Evolutionary conservation across 1,284 basidiomycete species (phyloP), one percentile per base, ranked within the genome.

Genomic region (Ganoderma resinaceum): DNA sequence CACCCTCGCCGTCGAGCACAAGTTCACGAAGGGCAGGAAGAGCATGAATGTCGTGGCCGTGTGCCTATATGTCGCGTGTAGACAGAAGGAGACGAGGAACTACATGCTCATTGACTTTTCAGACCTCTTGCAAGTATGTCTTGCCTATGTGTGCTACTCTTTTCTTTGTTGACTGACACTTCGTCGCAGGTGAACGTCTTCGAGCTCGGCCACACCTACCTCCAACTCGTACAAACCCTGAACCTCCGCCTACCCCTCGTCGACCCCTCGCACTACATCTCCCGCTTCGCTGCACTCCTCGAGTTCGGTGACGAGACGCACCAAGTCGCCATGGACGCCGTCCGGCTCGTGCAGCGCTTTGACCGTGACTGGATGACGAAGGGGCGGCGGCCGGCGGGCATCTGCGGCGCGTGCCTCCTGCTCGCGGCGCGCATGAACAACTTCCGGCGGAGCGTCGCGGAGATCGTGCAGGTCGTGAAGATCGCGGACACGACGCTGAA

Each of bases 41-140:
- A 94, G 94, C 73, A 87, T 96, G 78, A 97, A 98, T 75, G 95
- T 99, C 67, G 92, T 97, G 35, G 97, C 97, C 0, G 93, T 96
- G 60, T 99, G 98, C 79, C 86, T 99, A 62, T 99, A 99, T 78
- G 90, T 98, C 62, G 95, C 96, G 8, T 98, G 96, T 78, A 83
- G 98, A 66, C 91, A 96, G 80, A 95, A 94, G 76, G 95, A 97
- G 80, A 95, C 93, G 0, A 84, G 92, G 49, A 93, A 91, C 69
- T 95, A 97, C 78, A 99, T 99, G 98, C 90, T 99, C 43, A 99
- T 99, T 73, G 98, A 99, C 82, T 99, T 99, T 78, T 95, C 94
- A 18, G 96, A 98, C 77, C 84, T 96, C 35, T 86, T 98, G 31
- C 94, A 95, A 82, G 95, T 94, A 73, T 74, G 85, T 76, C 8